Percentiles rank a stretch among this genome's conserved stretches.
Conservation (phyloP, 768 basidiomycete species). For the Mycena pura region DNA sequence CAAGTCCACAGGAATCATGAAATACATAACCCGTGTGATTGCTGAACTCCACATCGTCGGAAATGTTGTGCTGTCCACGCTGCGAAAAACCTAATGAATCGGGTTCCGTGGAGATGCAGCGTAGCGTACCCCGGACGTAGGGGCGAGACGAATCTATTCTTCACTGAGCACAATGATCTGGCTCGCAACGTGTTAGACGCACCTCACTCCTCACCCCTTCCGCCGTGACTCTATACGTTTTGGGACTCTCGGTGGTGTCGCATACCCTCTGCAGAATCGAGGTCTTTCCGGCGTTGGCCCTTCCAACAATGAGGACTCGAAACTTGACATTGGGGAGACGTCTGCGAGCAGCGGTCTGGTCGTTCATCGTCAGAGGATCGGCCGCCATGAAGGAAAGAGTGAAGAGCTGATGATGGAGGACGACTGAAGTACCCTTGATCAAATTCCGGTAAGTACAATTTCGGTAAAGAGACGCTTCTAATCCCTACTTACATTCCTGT, state of each 20-base stretch:
- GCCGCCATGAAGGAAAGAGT: background rate
- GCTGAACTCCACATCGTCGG: background rate
- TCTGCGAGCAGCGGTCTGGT: background rate
- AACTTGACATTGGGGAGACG: background rate
- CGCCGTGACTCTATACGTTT: background rate
- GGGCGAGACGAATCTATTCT: background rate
- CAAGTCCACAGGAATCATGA: background rate
- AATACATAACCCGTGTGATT: background rate
- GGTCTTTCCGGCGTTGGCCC: background rate
- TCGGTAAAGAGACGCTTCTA: background rate
- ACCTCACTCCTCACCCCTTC: background rate
- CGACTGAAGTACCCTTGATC: constrained; percentile 1
- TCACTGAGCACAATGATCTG: background rate
- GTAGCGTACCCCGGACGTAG: background rate
- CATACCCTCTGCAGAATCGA: background rate
- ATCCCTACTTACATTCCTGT: background rate
- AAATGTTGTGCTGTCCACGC: background rate
- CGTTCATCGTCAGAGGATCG: background rate
- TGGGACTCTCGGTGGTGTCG: background rate
- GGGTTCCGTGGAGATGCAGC: background rate
- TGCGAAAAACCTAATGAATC: background rate
- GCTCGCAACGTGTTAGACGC: background rate
- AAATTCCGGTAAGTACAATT: background rate
- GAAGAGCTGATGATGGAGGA: background rate
- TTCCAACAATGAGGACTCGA: background rate